Conservation (phyloP, 1,284 basidiomycete genomes). For the Phylloporus sp. region DNA sequence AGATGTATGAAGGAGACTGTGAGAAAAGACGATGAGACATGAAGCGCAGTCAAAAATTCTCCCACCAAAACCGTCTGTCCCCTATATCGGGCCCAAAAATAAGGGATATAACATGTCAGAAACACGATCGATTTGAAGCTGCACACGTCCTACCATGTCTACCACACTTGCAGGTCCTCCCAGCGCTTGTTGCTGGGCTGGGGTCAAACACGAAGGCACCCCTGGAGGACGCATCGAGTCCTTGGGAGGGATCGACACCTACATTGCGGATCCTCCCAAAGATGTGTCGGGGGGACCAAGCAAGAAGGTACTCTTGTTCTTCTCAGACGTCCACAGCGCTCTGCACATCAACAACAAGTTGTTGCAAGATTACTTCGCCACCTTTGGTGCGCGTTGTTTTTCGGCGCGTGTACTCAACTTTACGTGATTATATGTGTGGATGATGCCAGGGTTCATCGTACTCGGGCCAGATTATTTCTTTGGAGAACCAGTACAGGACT, state of each 20-base stretch:
- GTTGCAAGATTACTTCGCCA: conserved; percentile 60
- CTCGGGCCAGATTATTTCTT: conserved; percentile 42
- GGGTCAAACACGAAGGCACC: conserved; percentile 56
- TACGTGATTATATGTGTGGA: not conserved
- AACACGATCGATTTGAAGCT: too few relatives aligned
- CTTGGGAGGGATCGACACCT: conserved; percentile 58
- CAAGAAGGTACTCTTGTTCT: conserved; percentile 56
- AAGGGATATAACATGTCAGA: too few relatives aligned
- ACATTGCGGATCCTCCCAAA: conserved; percentile 54
- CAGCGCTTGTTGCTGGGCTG: conserved; percentile 53
- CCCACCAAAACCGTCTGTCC: too few relatives aligned
- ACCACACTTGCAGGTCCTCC: conserved; percentile 51
- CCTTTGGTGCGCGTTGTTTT: conserved; percentile 45
- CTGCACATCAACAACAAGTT: conserved; percentile 58
- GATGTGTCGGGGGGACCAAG: conserved; percentile 7
- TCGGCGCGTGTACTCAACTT: too few relatives aligned
- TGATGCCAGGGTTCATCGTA: conserved; percentile 34
- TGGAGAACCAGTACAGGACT: conserved; percentile 23
- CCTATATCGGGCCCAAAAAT: too few relatives aligned
- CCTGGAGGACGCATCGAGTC: conserved; percentile 51
- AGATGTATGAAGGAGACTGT: too few relatives aligned
- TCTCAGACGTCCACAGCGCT: conserved; percentile 57
- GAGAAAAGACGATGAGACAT: too few relatives aligned
- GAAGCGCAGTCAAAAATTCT: too few relatives aligned
- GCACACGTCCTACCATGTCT: conserved; percentile 37